These are phyloP conservation scores for Lachancea sp. DNA, from an alignment of 805 yeast genomes.

Conservation along the genomic window DNA sequence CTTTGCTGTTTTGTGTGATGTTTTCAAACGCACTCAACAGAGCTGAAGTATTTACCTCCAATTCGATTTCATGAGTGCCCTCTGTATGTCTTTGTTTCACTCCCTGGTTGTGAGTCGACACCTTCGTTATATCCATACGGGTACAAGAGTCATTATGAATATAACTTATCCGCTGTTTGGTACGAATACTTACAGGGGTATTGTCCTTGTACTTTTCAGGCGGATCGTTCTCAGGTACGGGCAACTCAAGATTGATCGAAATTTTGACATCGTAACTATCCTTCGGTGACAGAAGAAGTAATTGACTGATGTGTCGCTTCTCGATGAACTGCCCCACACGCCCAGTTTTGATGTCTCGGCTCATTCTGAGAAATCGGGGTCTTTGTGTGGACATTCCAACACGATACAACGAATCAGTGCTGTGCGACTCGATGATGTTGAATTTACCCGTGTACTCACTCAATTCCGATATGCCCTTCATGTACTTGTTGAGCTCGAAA, in stretches of 20 bases:
- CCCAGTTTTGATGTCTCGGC: slow-evolving; percentile 62
- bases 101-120: slow-evolving; percentile 30
- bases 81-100: slow-evolving; percentile 24
- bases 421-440: slow-evolving; percentile 53
- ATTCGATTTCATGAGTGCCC: slow-evolving; percentile 40
- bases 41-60: slow-evolving; percentile 44
- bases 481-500: slow-evolving; percentile 47
- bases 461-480: slow-evolving; percentile 47
- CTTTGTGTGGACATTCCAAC: slow-evolving; percentile 57
- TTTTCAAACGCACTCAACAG: slow-evolving; percentile 37
- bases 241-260: slow-evolving; percentile 71
- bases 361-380: slow-evolving; percentile 58
- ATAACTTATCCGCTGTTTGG: slow-evolving; percentile 67
- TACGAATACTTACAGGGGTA: slow-evolving; percentile 52
- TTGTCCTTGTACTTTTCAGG: slow-evolving; percentile 48
- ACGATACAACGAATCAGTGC: slow-evolving; percentile 56
- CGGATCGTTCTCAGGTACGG: slow-evolving; percentile 47
- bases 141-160: slow-evolving; percentile 70
- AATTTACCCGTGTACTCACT: slow-evolving; percentile 49
- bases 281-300: slow-evolving; percentile 68
- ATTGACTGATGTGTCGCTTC: slow-evolving; percentile 66
- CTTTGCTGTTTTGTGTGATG: slow-evolving; percentile 41
- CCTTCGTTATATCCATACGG: slow-evolving; percentile 65
- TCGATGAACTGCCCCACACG: slow-evolving; percentile 62
- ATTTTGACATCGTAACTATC: slow-evolving; percentile 70